phyloP scores from a whole-genome alignment of 352 stramenopile species.

The Globisporangium cylindrosporum region DNA sequence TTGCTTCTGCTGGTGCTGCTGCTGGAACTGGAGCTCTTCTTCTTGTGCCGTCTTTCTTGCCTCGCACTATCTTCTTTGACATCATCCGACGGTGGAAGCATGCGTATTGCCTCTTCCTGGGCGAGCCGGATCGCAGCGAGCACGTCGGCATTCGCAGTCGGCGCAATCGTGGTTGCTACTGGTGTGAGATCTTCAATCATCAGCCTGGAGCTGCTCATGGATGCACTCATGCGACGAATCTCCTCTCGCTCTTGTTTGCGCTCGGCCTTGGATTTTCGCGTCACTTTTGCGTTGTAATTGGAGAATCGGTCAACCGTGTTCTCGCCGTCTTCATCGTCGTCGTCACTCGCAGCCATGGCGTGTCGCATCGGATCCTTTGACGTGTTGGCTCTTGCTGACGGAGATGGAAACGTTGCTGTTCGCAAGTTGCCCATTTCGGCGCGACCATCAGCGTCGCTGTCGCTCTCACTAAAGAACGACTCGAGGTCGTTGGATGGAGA shows the following conservation, averaged over 20 bases:
- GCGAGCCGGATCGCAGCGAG: conserved; percentile 68
- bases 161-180: neutral
- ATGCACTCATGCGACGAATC: conserved; percentile 28
- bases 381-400: conserved; percentile 1
- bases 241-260: conserved; percentile 48
- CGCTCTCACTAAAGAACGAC: conserved; percentile 62
- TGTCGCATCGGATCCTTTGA: neutral
- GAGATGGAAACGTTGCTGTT: neutral
- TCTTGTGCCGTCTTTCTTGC: conserved; percentile 32
- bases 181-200: neutral
- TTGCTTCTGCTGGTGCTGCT: conserved; percentile 7
- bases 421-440: neutral
- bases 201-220: conserved; percentile 16
- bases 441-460: conserved; percentile 35
- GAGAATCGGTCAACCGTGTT: conserved; percentile 34
- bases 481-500: conserved; percentile 40
- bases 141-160: conserved; percentile 36
- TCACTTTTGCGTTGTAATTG: conserved; percentile 35
- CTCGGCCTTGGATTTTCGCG: conserved; percentile 32
- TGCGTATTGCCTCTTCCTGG: conserved; percentile 59
- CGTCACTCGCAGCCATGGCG: conserved; percentile 17
- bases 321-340: conserved; percentile 35
- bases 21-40: conserved; percentile 24
- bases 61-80: neutral
- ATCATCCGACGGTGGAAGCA: conserved; percentile 32